Evolutionary conservation across 495 filamentous ascomycete genomes (phyloP), one percentile per base, ranked within the genome.

Genomic region (Penicillium simplicissimum): DNA sequence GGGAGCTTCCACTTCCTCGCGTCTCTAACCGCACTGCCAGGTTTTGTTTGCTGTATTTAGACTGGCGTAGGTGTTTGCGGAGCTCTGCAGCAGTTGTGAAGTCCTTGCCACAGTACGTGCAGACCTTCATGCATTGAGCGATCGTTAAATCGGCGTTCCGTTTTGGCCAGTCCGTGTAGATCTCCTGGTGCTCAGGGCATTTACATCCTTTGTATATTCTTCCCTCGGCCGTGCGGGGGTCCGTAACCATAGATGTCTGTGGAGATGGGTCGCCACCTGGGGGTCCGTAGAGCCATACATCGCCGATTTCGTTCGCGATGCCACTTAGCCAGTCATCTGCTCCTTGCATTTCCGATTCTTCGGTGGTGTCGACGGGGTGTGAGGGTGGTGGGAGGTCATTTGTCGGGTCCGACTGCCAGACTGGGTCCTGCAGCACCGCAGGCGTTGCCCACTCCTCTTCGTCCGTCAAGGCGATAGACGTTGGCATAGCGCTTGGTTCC

Each of bases 11-110:
- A 28, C 28, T 52, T 52, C 48, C 48, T 14, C 48, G 48, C 48
- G 48, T 52, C 48, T 52, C 23, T 6, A 52, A 33, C 48, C 48
- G 48, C 48, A 52, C 48, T 52, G 14, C 48, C 8, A 52, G 48
- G 33, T 52, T 52, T 52, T 52, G 48, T 52, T 52, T 52, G 11
- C 0, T 8, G 17, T 52, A 52, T 52, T 19, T 52, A 33, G 48
- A 52, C 48, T 1, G 1, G 0, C 48, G 48, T 52, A 52, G 48
- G 48, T 52, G 48, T 9, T 52, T 52, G 2, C 28, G 48, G 48
- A 52, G 48, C 28, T 52, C 48, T 28, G 48, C 1, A 9, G 48
- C 23, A 52, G 42, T 7, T 45, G 15, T 52, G 25, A 34, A 52
- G 49, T 52, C 49, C 49, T 52, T 52, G 49, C 25, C 28, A 52